Conservation (phyloP, 208 protist species). For the Trypanosoma mega region DNA sequence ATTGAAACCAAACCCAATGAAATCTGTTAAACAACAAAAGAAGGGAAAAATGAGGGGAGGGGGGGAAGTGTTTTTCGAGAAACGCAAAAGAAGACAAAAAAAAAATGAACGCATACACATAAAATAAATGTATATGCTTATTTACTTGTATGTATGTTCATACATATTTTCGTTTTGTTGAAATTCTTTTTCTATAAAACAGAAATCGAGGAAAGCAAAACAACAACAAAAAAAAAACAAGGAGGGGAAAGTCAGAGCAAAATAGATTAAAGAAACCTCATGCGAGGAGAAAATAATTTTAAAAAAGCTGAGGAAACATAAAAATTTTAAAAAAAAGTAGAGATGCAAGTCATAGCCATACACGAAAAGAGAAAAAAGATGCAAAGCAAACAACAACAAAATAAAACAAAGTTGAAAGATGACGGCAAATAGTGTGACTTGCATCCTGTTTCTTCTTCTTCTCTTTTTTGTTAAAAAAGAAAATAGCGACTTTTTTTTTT, state of each 20-base stretch:
- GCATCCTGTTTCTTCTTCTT: too few species aligned
- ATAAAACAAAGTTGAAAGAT: too few species aligned
- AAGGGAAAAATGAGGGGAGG: neutral
- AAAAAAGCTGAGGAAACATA: too few species aligned
- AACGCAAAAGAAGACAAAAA: constrained; percentile 17
- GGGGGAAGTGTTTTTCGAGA: neutral
- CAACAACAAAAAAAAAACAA: neutral
- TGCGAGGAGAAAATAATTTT: too few species aligned
- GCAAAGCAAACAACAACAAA: too few species aligned
- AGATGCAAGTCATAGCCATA: too few species aligned
- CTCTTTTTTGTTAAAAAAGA: too few species aligned
- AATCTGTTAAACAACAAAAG: constrained; percentile 5
- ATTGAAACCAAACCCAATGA: constrained; percentile 62
- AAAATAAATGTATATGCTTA: neutral
- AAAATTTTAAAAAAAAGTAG: too few species aligned
- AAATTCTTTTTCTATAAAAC: neutral
- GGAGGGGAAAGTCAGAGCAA: too few species aligned
- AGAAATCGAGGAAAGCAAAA: neutral
- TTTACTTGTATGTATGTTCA: neutral
- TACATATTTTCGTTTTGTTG: constrained; percentile 4
- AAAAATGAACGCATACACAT: constrained; percentile 3
- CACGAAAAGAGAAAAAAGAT: too few species aligned
- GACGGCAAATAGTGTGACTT: too few species aligned
- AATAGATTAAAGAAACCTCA: too few species aligned
- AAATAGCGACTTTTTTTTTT: constrained; percentile 1